These are phyloP conservation scores for Urochloa ruziziensis DNA, from an alignment of 176 grass and related monocot genomes.

Conservation along the genomic window DNA sequence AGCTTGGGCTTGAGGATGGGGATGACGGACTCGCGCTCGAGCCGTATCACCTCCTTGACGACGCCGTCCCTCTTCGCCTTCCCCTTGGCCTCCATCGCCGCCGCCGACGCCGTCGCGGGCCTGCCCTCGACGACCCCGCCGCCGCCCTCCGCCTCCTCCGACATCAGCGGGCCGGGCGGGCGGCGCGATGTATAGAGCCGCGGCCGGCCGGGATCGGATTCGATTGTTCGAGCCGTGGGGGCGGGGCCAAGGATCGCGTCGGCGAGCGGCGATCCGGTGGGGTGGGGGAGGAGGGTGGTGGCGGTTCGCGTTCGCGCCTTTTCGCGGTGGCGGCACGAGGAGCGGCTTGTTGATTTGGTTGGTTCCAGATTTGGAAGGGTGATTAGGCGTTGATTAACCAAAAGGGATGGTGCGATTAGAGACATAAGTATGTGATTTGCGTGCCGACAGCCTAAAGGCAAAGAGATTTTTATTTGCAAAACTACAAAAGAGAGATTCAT, in stretches of 20 bases:
- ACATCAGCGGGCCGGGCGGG: background rate
- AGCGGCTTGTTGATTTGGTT: background rate
- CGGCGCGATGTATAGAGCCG: slow-evolving; percentile 25
- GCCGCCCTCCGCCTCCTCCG: background rate
- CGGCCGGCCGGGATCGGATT: background rate
- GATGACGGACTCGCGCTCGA: slow-evolving; percentile 88
- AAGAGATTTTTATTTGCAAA: too few relatives aligned
- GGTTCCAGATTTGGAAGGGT: background rate
- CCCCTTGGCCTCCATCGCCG: slow-evolving; percentile 22
- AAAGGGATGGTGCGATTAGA: background rate
- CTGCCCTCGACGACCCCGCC: too few relatives aligned
- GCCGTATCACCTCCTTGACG: slow-evolving; percentile 68
- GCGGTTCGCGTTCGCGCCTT: slow-evolving; percentile 10
- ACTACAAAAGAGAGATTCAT: too few relatives aligned
- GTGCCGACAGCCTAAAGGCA: too few relatives aligned
- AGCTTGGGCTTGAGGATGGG: slow-evolving; percentile 86
- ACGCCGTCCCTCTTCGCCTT: slow-evolving; percentile 41
- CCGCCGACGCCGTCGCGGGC: slow-evolving; percentile 36
- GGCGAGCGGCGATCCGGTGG: slow-evolving; percentile 10
- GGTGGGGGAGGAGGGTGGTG: background rate
- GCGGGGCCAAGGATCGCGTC: slow-evolving; percentile 44
- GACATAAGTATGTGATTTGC: background rate
- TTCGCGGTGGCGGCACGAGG: background rate
- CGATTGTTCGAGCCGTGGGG: slow-evolving; percentile 17
- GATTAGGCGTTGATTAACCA: background rate